A percentile compares a stretch with the other conserved stretches of the same genome.
These are phyloP conservation scores for Gentiana macrophylla DNA, from an alignment of 257 asterid species.

Conservation along the genomic window DNA sequence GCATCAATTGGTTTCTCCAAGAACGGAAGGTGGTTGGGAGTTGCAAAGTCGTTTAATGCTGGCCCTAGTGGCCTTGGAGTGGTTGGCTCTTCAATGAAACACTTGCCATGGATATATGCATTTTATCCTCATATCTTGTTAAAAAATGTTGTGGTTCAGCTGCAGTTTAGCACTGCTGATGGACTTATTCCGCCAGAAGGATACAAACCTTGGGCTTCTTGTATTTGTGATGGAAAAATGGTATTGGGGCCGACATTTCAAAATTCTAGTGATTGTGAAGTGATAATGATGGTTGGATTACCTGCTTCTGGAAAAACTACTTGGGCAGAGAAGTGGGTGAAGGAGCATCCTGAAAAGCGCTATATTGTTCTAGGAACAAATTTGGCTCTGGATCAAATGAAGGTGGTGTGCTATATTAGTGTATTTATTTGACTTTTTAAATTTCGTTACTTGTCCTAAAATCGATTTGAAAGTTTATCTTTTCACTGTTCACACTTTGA, in stretches of 20 bases:
- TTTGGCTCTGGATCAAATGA: constrained; percentile 45
- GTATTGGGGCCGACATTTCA: constrained; percentile 33
- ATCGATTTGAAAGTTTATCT: neutral
- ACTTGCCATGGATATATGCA: constrained; percentile 28
- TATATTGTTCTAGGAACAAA: constrained; percentile 51
- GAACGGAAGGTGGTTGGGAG: constrained; percentile 50
- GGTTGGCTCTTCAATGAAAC: constrained; percentile 22
- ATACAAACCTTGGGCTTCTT: constrained; percentile 43
- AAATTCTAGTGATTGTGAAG: constrained; percentile 32
- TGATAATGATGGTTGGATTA: constrained; percentile 55
- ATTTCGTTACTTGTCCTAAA: neutral
- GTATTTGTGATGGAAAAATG: constrained; percentile 31
- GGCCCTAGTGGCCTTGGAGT: constrained; percentile 35
- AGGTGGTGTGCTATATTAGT: constrained; percentile 24
- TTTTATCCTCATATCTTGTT: constrained; percentile 52
- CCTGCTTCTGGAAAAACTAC: constrained; percentile 65
- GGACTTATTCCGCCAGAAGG: constrained; percentile 42
- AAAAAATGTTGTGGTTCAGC: constrained; percentile 42
- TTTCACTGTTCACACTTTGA: neutral
- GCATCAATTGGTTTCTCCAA: constrained; percentile 47
- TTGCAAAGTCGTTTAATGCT: constrained; percentile 42
- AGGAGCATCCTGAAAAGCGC: constrained; percentile 47
- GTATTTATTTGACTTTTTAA: neutral
- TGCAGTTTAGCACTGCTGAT: constrained; percentile 41
- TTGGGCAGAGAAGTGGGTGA: constrained; percentile 55